Evolutionary conservation across 2,329 filamentous ascomycete species (phyloP).

Genomic region (Beauveria medogensis): DNA sequence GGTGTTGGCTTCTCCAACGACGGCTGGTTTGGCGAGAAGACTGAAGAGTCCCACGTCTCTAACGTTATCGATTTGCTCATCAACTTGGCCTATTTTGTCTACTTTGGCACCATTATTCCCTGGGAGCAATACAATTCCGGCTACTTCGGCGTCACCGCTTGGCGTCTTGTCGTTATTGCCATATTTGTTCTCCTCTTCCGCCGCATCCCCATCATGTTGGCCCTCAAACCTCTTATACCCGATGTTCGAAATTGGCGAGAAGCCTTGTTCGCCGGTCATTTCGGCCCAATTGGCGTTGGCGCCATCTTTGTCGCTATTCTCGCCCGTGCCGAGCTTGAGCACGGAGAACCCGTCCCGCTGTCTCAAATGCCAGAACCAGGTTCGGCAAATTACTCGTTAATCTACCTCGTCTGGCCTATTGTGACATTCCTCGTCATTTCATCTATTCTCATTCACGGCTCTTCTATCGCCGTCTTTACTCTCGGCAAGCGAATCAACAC

Average conservation of each 20-base stretch:
- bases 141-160: conserved; percentile 67
- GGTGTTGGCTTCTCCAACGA: conserved; percentile 99
- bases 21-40: conserved; percentile 97
- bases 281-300: conserved; percentile 93
- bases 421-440: conserved; percentile 88
- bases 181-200: conserved; percentile 92
- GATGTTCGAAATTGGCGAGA: conserved; percentile 98
- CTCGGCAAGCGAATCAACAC: conserved; percentile 98
- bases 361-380: conserved; percentile 48
- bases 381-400: conserved; percentile 56
- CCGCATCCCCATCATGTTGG: conserved; percentile 89
- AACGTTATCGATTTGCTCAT: conserved; percentile 97
- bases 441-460: conserved; percentile 92
- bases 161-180: conserved; percentile 90
- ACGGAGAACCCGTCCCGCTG: conserved; percentile 65
- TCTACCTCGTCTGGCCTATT: conserved; percentile 90
- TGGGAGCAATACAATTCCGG: conserved; percentile 84
- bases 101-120: conserved; percentile 92
- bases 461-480: conserved; percentile 96
- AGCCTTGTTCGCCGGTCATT: conserved; percentile 92
- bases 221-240: conserved; percentile 84
- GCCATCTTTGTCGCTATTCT: conserved; percentile 94
- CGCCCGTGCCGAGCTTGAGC: conserved; percentile 84
- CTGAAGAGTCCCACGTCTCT: conserved; percentile 95
- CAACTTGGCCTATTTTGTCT: conserved; percentile 97